Percentiles rank a stretch among this genome's conserved stretches.
Conservation (phyloP, 2,329 filamentous ascomycete species). For the Penicillium corylophilum region DNA sequence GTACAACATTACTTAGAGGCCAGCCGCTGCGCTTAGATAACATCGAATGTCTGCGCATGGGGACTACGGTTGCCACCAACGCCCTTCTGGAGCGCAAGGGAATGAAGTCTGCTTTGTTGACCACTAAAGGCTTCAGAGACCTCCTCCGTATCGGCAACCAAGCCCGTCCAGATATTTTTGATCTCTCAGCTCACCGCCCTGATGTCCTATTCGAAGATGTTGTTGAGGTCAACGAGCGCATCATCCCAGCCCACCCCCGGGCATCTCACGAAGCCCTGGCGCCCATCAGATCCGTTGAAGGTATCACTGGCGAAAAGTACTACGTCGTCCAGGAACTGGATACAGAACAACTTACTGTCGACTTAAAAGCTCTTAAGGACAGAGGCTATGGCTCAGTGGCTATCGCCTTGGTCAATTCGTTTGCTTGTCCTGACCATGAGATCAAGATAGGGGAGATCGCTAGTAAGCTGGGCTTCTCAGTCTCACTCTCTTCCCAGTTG, state of each 20-base stretch:
- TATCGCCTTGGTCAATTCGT: constrained; percentile 83
- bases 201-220: constrained; percentile 77
- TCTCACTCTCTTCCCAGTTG: constrained; percentile 72
- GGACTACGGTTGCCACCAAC: constrained; percentile 89
- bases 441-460: constrained; percentile 70
- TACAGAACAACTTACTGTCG: no score
- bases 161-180: constrained; percentile 81
- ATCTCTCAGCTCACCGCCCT: constrained; percentile 78
- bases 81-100: constrained; percentile 83
- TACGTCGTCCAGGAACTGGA: no score
- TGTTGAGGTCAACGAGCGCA: constrained; percentile 77
- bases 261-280: no score
- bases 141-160: constrained; percentile 83
- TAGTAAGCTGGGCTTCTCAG: constrained; percentile 70
- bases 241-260: no score
- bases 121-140: constrained; percentile 79
- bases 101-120: constrained; percentile 80
- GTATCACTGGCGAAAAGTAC: no score
- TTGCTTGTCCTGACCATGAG: constrained; percentile 83
- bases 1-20: constrained; percentile 17
- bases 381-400: constrained; percentile 72
- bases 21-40: constrained; percentile 7
- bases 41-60: constrained; percentile 68
- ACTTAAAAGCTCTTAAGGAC: constrained; percentile 65
- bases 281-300: no score